phyloP scores from a whole-genome alignment of 352 stramenopile species.

The Achlya hypogyna region DNA sequence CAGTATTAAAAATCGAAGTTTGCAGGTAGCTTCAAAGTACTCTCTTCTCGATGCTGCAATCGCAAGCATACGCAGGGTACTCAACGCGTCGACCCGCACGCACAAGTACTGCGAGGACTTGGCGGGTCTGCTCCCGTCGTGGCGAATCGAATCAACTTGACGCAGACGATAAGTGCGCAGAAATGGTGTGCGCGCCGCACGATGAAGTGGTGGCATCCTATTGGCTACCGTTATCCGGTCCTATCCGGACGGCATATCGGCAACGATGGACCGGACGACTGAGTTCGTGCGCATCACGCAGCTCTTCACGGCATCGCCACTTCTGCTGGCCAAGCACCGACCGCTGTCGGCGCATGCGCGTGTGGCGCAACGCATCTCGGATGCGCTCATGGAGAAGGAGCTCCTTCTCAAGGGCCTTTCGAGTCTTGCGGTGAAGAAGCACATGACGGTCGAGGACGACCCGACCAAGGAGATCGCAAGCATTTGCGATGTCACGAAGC shows the following conservation, averaged over 20 bases:
- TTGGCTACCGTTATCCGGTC: neutral
- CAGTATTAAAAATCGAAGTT: too few species aligned
- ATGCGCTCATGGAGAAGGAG: slow-evolving; percentile 74
- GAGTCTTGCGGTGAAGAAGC: slow-evolving; percentile 61
- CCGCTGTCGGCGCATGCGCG: slow-evolving; percentile 65
- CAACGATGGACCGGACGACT: slow-evolving; percentile 51
- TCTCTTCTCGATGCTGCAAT: too few species aligned
- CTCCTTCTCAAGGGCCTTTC: slow-evolving; percentile 65
- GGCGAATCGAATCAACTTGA: neutral
- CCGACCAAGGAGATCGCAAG: slow-evolving; percentile 61
- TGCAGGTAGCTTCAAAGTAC: too few species aligned
- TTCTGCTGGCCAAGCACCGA: slow-evolving; percentile 37
- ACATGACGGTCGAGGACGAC: slow-evolving; percentile 63
- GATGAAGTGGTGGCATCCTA: neutral
- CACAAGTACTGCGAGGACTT: too few species aligned
- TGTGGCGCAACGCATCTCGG: slow-evolving; percentile 65
- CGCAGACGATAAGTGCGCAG: neutral
- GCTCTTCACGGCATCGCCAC: slow-evolving; percentile 63
- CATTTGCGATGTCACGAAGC: slow-evolving; percentile 72
- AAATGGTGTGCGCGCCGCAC: neutral
- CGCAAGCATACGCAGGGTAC: too few species aligned
- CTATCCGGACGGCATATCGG: neutral
- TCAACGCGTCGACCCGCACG: too few species aligned
- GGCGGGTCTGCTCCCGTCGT: too few species aligned
- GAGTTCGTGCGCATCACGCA: slow-evolving; percentile 80